Percentiles rank a stretch among this genome's conserved stretches.
Evolutionary conservation across 192 early-diverging fungal genomes (phyloP).

Genomic region (Backusella sp.): DNA sequence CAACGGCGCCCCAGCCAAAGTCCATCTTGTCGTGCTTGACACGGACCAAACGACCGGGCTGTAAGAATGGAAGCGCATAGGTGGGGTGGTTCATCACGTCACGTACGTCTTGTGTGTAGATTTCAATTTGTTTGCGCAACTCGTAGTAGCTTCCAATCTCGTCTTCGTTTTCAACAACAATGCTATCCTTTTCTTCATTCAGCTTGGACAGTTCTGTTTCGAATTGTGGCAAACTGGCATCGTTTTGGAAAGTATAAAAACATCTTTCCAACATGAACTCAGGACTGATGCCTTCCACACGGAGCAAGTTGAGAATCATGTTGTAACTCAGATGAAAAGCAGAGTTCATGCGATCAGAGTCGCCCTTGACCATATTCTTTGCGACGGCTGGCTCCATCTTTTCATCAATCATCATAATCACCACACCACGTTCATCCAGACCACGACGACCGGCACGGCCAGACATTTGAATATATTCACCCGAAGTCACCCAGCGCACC

Average conservation of each 20-base stretch:
- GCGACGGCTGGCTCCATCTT: constrained; percentile 92
- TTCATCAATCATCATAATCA: constrained; percentile 95
- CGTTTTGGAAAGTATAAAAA: constrained; percentile 93
- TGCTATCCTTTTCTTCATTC: constrained; percentile 49
- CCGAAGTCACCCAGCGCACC: constrained; percentile 78
- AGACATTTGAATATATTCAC: constrained; percentile 99
- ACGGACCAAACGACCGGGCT: constrained; percentile 79
- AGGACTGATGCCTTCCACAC: constrained; percentile 91
- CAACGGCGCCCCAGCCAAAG: constrained; percentile 92
- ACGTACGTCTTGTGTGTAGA: constrained; percentile 62
- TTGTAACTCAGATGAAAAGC: constrained; percentile 96
- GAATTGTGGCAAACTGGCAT: constrained; percentile 75
- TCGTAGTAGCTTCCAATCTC: constrained; percentile 73
- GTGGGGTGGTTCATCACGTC: constrained; percentile 82
- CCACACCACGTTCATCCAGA: constrained; percentile 94
- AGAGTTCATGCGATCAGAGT: constrained; percentile 82
- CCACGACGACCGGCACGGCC: constrained; percentile 97
- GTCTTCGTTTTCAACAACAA: constrained; percentile 69
- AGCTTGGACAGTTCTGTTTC: constrained; percentile 58
- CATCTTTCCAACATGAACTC: constrained; percentile 90
- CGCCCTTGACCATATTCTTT: constrained; percentile 91
- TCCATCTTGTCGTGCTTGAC: constrained; percentile 60
- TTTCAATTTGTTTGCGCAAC: constrained; percentile 67
- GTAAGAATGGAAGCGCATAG: constrained; percentile 79
- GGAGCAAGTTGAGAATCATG: constrained; percentile 94